Conservation (phyloP, 805 yeast genomes). For the Candida golubevii region DNA sequence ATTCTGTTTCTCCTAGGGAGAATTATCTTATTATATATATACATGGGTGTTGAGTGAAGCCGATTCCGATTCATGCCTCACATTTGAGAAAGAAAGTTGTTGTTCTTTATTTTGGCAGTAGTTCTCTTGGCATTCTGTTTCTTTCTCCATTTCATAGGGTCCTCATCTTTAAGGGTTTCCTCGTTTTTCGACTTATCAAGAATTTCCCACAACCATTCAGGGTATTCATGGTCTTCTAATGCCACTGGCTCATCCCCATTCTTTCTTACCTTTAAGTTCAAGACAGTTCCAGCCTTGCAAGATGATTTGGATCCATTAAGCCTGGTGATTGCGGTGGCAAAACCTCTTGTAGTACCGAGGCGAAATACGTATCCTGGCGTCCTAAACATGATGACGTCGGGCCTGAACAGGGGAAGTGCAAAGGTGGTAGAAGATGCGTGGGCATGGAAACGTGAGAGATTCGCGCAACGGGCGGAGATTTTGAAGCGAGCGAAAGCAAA, state of each 20-base stretch:
- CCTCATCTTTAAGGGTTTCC: conserved; percentile 52
- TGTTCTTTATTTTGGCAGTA: conserved; percentile 65
- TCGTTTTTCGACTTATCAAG: conserved; percentile 64
- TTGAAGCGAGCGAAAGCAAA: no score
- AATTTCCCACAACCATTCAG: conserved; percentile 90
- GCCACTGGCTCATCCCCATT: conserved; percentile 88
- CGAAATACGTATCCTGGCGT: conserved; percentile 7
- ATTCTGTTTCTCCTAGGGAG: not conserved
- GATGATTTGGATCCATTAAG: conserved; percentile 34
- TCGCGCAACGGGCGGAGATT: no score
- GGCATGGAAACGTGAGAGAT: no score
- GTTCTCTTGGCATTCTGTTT: conserved; percentile 66
- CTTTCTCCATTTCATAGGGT: conserved; percentile 60
- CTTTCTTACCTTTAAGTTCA: conserved; percentile 70
- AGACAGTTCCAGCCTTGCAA: conserved; percentile 67
- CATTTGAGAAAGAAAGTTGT: conserved; percentile 60
- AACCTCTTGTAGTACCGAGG: conserved; percentile 7
- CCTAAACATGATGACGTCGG: conserved; percentile 4
- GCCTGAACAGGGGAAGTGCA: no score
- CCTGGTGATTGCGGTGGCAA: conserved; percentile 8
- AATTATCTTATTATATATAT: conserved; percentile 6
- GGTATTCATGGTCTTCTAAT: conserved; percentile 81
- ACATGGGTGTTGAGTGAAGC: conserved; percentile 7
- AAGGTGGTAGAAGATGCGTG: no score
- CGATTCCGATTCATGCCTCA: conserved; percentile 5